Evolutionary conservation across 2,329 filamentous ascomycete genomes (phyloP).

Genomic region (Alternaria brassicae): DNA sequence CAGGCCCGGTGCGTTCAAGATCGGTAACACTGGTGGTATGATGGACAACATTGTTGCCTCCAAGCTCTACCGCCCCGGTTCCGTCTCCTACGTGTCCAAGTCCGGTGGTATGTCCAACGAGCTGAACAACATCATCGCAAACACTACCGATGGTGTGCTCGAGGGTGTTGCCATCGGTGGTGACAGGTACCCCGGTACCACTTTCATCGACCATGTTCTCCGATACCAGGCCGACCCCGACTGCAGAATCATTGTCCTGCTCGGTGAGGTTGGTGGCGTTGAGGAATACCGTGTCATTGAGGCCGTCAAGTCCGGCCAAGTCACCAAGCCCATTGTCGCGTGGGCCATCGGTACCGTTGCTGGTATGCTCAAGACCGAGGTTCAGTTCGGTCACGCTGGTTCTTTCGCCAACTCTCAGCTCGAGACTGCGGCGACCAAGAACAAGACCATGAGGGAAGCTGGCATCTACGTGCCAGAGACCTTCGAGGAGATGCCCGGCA

Average conservation of each 20-base stretch:
- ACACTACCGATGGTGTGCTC: conserved; percentile 96
- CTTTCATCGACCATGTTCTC: conserved; percentile 98
- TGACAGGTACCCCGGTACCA: conserved; percentile 98
- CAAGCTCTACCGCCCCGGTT: conserved; percentile 99
- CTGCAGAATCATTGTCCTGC: conserved; percentile 94
- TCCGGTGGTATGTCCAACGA: conserved; percentile 99
- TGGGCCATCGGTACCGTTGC: conserved; percentile 99
- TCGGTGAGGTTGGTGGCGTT: conserved; percentile 98
- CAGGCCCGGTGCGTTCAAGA: conserved; percentile 99
- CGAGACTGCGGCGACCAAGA: conserved; percentile 96
- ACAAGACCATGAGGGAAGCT: conserved; percentile 93
- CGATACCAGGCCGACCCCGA: conserved; percentile 95
- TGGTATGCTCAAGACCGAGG: conserved; percentile 99
- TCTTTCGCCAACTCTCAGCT: conserved; percentile 99
- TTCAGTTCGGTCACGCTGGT: conserved; percentile 98
- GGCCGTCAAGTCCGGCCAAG: conserved; percentile 89
- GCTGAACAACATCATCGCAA: conserved; percentile 98
- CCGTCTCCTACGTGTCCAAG: conserved; percentile 99
- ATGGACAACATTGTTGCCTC: conserved; percentile 99
- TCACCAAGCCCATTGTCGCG: conserved; percentile 98
- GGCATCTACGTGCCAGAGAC: conserved; percentile 94
- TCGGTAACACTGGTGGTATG: conserved; percentile 99
- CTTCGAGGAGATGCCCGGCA: conserved; percentile 88
- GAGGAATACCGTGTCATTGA: conserved; percentile 99
- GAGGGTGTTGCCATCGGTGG: conserved; percentile 99